Evolutionary conservation across 2,329 filamentous ascomycete genomes (phyloP).

Genomic region (Alternaria metachromatica): DNA sequence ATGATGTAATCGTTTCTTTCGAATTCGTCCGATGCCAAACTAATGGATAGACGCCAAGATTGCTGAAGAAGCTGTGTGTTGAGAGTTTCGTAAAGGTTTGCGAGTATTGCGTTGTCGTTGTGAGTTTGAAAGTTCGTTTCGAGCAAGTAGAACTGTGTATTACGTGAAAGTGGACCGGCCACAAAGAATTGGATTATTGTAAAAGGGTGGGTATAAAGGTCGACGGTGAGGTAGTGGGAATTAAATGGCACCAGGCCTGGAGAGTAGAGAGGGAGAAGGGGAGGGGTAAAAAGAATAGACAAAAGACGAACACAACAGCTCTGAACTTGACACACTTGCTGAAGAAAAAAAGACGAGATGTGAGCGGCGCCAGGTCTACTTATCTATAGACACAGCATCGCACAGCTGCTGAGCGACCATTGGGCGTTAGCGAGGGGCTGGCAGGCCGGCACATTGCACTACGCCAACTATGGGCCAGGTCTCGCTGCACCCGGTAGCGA

Average conservation of each 20-base stretch:
- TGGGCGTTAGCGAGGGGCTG: slow-evolving; percentile 27
- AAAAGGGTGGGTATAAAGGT: slow-evolving; percentile 28
- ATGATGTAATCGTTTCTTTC: slow-evolving; percentile 37
- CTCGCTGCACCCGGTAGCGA: slow-evolving; percentile 35
- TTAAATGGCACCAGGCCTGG: slow-evolving; percentile 58
- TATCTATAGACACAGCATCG: slow-evolving; percentile 41
- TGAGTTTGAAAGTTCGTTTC: slow-evolving; percentile 33
- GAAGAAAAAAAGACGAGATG: slow-evolving; percentile 50
- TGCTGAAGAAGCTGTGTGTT: slow-evolving; percentile 44
- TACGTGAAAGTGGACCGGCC: slow-evolving; percentile 54
- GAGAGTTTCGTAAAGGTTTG: slow-evolving; percentile 34
- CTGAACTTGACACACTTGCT: slow-evolving; percentile 60
- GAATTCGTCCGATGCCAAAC: slow-evolving; percentile 42
- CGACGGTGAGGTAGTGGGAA: slow-evolving; percentile 30
- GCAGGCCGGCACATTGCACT: slow-evolving; percentile 37
- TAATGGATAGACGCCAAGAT: slow-evolving; percentile 47
- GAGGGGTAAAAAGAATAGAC: slow-evolving; percentile 49
- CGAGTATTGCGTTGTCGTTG: slow-evolving; percentile 39
- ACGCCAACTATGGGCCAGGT: slow-evolving; percentile 27
- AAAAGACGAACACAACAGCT: slow-evolving; percentile 58
- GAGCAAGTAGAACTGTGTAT: slow-evolving; percentile 59
- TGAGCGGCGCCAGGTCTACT: slow-evolving; percentile 36
- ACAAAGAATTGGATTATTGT: slow-evolving; percentile 49
- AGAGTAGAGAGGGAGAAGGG: slow-evolving; percentile 46
- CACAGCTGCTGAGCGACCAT: slow-evolving; percentile 31